These are phyloP conservation scores for Paraphoma chrysanthemicola DNA, from an alignment of 2,329 filamentous ascomycete species.

Conservation along the genomic window DNA sequence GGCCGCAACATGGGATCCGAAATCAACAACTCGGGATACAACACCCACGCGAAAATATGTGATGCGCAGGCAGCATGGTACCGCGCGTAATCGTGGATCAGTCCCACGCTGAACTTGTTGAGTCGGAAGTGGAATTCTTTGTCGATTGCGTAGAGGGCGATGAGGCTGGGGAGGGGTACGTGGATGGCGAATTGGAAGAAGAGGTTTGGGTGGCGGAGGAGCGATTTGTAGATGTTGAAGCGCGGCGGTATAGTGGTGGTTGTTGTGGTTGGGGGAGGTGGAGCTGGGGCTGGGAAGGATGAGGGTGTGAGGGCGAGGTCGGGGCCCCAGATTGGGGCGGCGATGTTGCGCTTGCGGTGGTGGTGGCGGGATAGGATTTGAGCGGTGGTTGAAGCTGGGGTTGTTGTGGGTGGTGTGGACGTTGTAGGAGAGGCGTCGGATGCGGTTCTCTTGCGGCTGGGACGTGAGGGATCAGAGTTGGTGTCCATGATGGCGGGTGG, in stretches of 20 bases:
- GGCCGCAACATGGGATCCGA: slow-evolving; percentile 64
- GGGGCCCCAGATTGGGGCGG: slow-evolving; percentile 24
- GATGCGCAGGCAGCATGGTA: slow-evolving; percentile 63
- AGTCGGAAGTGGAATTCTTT: slow-evolving; percentile 49
- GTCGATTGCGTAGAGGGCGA: slow-evolving; percentile 47
- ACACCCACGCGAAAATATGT: slow-evolving; percentile 65
- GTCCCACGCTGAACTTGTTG: slow-evolving; percentile 61
- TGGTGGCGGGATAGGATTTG: slow-evolving; percentile 27
- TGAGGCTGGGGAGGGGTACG: slow-evolving; percentile 28
- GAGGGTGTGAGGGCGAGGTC: slow-evolving; percentile 6
- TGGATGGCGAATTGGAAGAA: slow-evolving; percentile 43
- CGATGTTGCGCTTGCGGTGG: slow-evolving; percentile 32
- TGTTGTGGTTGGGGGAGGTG: background rate
- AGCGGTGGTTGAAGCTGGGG: slow-evolving; percentile 2
- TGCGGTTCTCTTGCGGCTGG: slow-evolving; percentile 22
- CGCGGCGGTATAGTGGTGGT: background rate
- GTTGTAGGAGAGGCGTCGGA: slow-evolving; percentile 7
- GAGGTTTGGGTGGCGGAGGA: slow-evolving; percentile 45
- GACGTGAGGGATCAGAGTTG: background rate
- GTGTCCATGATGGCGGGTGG: background rate
- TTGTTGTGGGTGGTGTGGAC: background rate
- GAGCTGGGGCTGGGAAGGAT: background rate
- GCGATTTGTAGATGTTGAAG: slow-evolving; percentile 45
- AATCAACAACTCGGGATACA: slow-evolving; percentile 65
- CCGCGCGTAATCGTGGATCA: slow-evolving; percentile 63